These are phyloP conservation scores for Aspergillus udagawae DNA, from an alignment of 2,329 filamentous ascomycete species.

Conservation along the genomic window DNA sequence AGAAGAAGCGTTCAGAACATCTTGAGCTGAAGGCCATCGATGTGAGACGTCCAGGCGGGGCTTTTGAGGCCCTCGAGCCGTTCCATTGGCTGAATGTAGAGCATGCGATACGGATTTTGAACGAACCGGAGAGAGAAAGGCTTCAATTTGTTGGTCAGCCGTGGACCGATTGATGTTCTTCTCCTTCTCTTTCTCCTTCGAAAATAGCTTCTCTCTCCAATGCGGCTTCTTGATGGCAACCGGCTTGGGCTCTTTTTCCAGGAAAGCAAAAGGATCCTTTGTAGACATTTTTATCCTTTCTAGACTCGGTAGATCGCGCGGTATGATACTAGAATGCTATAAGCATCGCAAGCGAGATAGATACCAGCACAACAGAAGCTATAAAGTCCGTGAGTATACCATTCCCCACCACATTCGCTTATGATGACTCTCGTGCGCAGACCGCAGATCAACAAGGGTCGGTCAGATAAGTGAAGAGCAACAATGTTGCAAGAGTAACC, in stretches of 20 bases:
- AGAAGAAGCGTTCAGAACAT: conserved; percentile 19
- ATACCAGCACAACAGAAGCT: conserved; percentile 5
- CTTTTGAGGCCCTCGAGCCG: conserved; percentile 28
- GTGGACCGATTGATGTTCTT: conserved; percentile 21
- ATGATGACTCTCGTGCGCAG: conserved; percentile 5
- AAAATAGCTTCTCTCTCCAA: conserved; percentile 52
- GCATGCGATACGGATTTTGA: conserved; percentile 30
- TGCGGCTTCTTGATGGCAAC: conserved; percentile 25
- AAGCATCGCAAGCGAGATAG: conserved; percentile 29
- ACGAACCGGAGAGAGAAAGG: conserved; percentile 55
- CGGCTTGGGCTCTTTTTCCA: conserved; percentile 31
- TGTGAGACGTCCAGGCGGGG: conserved; percentile 35
- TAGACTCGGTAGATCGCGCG: conserved; percentile 3
- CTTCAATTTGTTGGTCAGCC: conserved; percentile 48
- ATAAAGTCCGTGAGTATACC: conserved; percentile 12
- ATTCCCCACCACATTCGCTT: conserved; percentile 9
- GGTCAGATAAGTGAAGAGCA: neutral
- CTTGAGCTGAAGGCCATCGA: conserved; percentile 30
- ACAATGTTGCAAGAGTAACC: neutral
- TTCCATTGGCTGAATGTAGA: conserved; percentile 9
- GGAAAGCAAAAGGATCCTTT: conserved; percentile 35
- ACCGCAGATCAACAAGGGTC: conserved; percentile 18
- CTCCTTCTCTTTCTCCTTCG: conserved; percentile 33
- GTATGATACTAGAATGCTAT: conserved; percentile 4
- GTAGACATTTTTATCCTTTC: conserved; percentile 28